Evolutionary conservation across 2,329 filamentous ascomycete genomes (phyloP), one percentile per base, ranked within the genome.

Genomic region (Arthrobotrys megalospora): DNA sequence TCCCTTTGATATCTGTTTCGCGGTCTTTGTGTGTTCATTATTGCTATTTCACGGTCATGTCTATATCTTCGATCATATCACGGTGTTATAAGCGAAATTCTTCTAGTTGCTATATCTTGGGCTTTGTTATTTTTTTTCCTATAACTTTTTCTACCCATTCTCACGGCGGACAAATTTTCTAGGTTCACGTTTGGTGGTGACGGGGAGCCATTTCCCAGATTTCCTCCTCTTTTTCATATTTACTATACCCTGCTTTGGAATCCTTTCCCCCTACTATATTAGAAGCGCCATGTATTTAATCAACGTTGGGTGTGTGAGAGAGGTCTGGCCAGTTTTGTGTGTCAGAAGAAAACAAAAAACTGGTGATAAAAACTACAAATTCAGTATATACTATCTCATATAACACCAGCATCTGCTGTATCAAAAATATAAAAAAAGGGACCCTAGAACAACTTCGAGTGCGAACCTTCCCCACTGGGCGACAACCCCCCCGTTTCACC

Each of bases 121-220:
- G 43, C 69, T 64, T 79, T 80, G 43, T 69, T 28, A 28, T 28
- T 28, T 53, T n/a, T 62, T 52, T 68, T 53, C 11, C 65, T 36
- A 41, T 48, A 55, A 28, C 24, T 48, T 65, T 58, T 41, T 53
- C 14, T 47, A 68, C 38, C 43, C 38, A 24, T 43, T 16, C 38
- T 70, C 65, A 52, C 28, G 58, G 68, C 38, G 28, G 68, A 24
- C 19, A 62, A 63, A 67, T 28, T 47, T 43, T 36, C 36, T 28
- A n/a, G 28, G 45, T 7, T 21, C 50, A 32, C 28, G 32, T 53
- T 34, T 53, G 24, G 24, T 28, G 24, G 24, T 28, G 24, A 28
- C 5, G 24, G 24, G 24, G 24, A 28, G 99, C 24, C 24, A 28
- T 28, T 28, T 28, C 24, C 24, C 24, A 28, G 24, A 5, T 28